These are phyloP conservation scores for Xerocomellus amylosporus DNA, from an alignment of 768 basidiomycete genomes.

Conservation along the genomic window DNA sequence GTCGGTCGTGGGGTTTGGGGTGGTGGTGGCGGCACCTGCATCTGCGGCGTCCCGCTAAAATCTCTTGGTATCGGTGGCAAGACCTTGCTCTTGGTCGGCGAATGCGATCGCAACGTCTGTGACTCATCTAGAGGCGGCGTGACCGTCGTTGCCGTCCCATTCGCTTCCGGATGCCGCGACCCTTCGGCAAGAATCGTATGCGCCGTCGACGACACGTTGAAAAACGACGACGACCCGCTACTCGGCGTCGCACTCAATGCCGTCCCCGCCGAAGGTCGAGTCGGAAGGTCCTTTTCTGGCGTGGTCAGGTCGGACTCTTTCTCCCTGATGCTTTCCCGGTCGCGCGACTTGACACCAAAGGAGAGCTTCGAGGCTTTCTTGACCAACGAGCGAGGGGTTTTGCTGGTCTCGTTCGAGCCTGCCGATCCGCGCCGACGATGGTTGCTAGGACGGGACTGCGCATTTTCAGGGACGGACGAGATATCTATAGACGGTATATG, in stretches of 20 bases:
- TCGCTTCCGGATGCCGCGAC: constrained; percentile 28
- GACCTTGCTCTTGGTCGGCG: constrained; percentile 58
- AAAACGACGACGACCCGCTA: constrained; percentile 80
- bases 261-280: constrained; percentile 43
- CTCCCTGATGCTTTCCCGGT: constrained; percentile 43
- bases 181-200: constrained; percentile 39
- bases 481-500: constrained; percentile 94
- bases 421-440: constrained; percentile 46
- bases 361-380: constrained; percentile 80
- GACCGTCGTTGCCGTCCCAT: constrained; percentile 21
- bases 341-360: constrained; percentile 62
- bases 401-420: constrained; percentile 51
- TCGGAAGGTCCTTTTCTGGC: constrained; percentile 47
- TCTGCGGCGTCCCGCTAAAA: constrained; percentile 38
- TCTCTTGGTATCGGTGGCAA: constrained; percentile 83
- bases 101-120: constrained; percentile 41
- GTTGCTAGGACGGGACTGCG: constrained; percentile 32
- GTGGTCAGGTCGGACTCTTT: constrained; percentile 39
- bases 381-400: constrained; percentile 52
- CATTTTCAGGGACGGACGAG: constrained; percentile 56
- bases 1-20: constrained; percentile 37
- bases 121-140: constrained; percentile 27
- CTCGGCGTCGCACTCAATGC: constrained; percentile 64
- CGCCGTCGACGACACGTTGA: constrained; percentile 68
- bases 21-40: constrained; percentile 5